Percentiles rank a stretch among this genome's conserved stretches.
Evolutionary conservation across 495 filamentous ascomycete genomes (phyloP).

Genomic region (Daldinia vernicosa): DNA sequence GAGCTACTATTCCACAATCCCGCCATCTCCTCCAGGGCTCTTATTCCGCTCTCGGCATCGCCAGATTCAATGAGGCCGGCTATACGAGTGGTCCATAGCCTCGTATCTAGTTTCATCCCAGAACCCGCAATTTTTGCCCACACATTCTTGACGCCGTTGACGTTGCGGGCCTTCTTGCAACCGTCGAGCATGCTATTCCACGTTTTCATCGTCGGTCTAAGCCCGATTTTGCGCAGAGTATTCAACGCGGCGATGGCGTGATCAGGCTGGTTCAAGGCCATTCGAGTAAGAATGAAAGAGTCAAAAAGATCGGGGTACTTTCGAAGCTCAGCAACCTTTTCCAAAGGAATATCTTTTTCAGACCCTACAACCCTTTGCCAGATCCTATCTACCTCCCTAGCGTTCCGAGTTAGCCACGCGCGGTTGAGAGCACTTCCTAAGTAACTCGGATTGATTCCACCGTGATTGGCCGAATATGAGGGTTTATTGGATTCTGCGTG

Average conservation of each 20-base stretch:
- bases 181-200: conserved; percentile 73
- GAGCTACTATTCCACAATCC: conserved; percentile 57
- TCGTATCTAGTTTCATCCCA: conserved; percentile 62
- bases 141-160: conserved; percentile 60
- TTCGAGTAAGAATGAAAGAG: conserved; percentile 63
- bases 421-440: conserved; percentile 13
- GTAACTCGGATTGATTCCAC: neutral
- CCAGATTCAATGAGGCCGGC: conserved; percentile 62
- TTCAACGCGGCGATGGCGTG: conserved; percentile 67
- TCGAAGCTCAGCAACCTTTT: conserved; percentile 37
- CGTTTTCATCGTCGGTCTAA: conserved; percentile 62
- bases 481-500: conserved; percentile 14
- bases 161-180: conserved; percentile 58
- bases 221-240: conserved; percentile 59
- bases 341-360: conserved; percentile 24
- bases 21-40: conserved; percentile 69
- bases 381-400: conserved; percentile 32
- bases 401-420: conserved; percentile 8
- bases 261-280: conserved; percentile 57
- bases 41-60: conserved; percentile 58
- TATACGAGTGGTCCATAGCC: conserved; percentile 71
- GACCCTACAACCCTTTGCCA: conserved; percentile 49
- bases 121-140: conserved; percentile 66
- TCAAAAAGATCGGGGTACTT: conserved; percentile 56
- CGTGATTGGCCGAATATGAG: neutral